Base-by-base conservation (phyloP, 1,284 basidiomycete species). In the Naganishia liquefaciens region DNA sequence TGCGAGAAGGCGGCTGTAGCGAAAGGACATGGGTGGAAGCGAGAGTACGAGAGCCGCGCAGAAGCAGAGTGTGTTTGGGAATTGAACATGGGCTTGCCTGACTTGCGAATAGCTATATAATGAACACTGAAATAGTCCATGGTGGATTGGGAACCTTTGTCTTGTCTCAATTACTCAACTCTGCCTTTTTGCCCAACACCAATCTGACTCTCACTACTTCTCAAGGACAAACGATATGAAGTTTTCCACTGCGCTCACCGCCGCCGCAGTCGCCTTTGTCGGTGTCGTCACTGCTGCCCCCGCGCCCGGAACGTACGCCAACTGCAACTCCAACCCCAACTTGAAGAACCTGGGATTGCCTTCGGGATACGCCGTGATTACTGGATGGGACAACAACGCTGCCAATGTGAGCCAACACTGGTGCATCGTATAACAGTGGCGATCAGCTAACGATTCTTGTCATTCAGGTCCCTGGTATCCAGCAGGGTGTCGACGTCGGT, bases 231-330 rank as follows among this genome's bases (percentile, higher is more conserved):
- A 10, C 33, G 13, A 37, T 13, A 64, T 64, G 63, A 64, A 64
- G 63, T 51, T 64, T 47, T 64, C 63, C 54, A 51, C 46, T 47
- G 54, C 63, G 33, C 3, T 49, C 39, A 50, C 47, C 30, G 46
- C 44, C 46, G 30, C 37, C 17, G 30, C 30, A 30, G 46, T 50
- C 30, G 55, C 55, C 55, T 60, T 60, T 15, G 27, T 44, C 49
- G 55, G 55, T 46, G 43, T 46, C 55, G 55, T 60, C 33, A 49
- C 55, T 11, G 55, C 55, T 23, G 46, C 46, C 10, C 55, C 55
- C 17, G 47, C 55, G 17, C 11, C 55, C 11, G 55, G 44, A 21
- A 39, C 43, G 15, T 57, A 46, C 43, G 27, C 55, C 46, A 60
- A 60, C 55, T 60, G 55, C 55, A 60, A 60, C 55, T 46, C 55